Percentiles rank a stretch among this genome's conserved stretches.
Evolutionary conservation across 1,284 basidiomycete species (phyloP).

Genomic region (Mycena sp.): DNA sequence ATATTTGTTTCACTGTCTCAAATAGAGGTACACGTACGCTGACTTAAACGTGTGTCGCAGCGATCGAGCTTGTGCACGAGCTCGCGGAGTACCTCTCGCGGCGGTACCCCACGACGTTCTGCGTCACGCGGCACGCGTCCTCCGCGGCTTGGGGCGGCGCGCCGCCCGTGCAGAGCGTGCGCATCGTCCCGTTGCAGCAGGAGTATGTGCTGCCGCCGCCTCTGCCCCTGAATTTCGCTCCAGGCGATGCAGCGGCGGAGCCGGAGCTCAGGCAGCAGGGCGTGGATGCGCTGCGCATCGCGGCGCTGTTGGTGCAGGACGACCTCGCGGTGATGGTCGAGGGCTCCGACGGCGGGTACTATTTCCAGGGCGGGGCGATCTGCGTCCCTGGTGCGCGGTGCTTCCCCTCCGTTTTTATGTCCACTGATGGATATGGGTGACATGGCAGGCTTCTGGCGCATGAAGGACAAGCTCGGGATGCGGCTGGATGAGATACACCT

Average conservation of each 20-base stretch:
- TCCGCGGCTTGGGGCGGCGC: conserved; percentile 61
- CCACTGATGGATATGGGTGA: too few relatives aligned
- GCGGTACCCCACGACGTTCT: conserved; percentile 69
- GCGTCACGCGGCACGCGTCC: conserved; percentile 52
- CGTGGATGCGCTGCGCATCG: conserved; percentile 21
- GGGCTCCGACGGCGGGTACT: conserved; percentile 74
- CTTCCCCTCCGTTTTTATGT: too few relatives aligned
- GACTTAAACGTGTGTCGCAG: conserved; percentile 42
- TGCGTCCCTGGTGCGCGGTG: conserved; percentile 70
- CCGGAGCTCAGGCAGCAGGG: conserved; percentile 9
- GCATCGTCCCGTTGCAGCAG: conserved; percentile 55
- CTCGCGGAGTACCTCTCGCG: conserved; percentile 70
- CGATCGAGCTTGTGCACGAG: conserved; percentile 72
- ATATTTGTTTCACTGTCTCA: conserved; percentile 19
- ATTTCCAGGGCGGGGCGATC: conserved; percentile 79
- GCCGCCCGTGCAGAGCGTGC: conserved; percentile 62
- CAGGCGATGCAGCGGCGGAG: neutral
- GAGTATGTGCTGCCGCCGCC: conserved; percentile 22
- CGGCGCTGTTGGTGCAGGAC: conserved; percentile 60
- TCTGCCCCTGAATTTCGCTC: conserved; percentile 4
- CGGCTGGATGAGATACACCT: conserved; percentile 79
- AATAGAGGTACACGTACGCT: neutral
- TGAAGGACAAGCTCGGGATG: conserved; percentile 80
- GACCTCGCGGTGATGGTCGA: conserved; percentile 83
- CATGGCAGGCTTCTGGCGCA: conserved; percentile 84